Base-by-base conservation (phyloP, 768 basidiomycete species). In the Mycena chlorophos region DNA sequence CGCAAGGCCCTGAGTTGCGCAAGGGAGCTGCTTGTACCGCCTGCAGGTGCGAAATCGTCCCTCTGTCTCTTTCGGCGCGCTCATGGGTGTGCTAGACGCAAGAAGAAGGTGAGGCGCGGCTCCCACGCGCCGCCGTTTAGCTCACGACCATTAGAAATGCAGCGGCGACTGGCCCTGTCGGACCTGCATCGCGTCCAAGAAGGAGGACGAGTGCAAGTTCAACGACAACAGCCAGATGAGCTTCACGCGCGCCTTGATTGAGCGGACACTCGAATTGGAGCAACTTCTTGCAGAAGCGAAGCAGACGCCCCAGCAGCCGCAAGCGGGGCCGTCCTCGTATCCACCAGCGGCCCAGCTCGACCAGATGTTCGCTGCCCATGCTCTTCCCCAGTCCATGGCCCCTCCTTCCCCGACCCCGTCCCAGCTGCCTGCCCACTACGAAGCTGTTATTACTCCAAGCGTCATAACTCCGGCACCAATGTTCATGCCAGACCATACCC, bases 191-290 rank as follows among this genome's bases (percentile, higher is more conserved):
- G 34, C 34, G 17, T 55, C 56, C 27, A 55, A 58, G 49, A 62
- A 62, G 47, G 60, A 62, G 48, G 60, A 62, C 30, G 56, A 50
- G 25, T 62, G 60, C 54, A 55, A 62, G 48, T 62, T 48, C 48
- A 54, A 57, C 29, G 56, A 62, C 45, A 54, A 51, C 13, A 62
- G 60, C 40, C 56, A 62, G 29, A n/a, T 62, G 37, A 58, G 56
- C 47, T 62, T 50, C 42, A 62, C 60, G 8, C 54, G 60, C 48
- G 60, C 60, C 16, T 37, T 62, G 6, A 62, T 62, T 20, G 60
- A 62, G 29, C 49, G 56, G 30, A 58, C 60, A 17, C 54, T 52
- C 3, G 60, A 62, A 34, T 48, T 62, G 17, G 56, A 62, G 31
- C 45, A 62, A 8, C 48, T 62, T 1, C 60, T 62, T 20, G 51